A percentile compares a stretch with the other conserved stretches of the same genome.
Evolutionary conservation across 257 asterid species (phyloP).

Genomic region (Ehretia macrophylla): DNA sequence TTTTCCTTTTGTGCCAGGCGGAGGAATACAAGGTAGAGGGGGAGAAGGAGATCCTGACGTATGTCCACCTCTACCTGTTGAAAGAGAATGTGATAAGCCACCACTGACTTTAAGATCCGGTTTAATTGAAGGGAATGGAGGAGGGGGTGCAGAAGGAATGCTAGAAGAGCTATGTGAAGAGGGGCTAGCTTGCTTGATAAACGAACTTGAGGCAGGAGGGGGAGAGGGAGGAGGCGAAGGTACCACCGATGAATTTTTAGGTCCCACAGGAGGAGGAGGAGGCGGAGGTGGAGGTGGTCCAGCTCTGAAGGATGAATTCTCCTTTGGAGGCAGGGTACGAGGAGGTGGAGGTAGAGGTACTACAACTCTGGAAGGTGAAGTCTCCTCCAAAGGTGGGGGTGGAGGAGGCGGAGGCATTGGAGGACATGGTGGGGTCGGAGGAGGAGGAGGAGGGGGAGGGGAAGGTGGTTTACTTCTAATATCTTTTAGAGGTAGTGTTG

Average conservation of each 20-base stretch:
- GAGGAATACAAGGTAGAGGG: constrained; percentile 67
- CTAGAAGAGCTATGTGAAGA: background rate
- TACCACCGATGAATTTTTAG: background rate
- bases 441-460: constrained; percentile 1
- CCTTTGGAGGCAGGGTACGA: constrained; percentile 15
- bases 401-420: constrained; percentile 8
- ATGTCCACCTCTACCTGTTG: constrained; percentile 6
- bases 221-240: constrained; percentile 19
- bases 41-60: background rate
- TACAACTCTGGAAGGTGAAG: constrained; percentile 10
- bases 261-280: constrained; percentile 14
- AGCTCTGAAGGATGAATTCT: constrained; percentile 1
- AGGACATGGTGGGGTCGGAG: constrained; percentile 9
- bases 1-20: constrained; percentile 60
- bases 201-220: constrained; percentile 3
- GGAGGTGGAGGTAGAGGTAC: constrained; percentile 16
- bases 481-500: constrained; percentile 6
- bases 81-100: constrained; percentile 25
- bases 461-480: background rate
- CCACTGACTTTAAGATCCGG: background rate
- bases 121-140: constrained; percentile 15
- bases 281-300: constrained; percentile 24
- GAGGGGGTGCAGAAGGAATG: constrained; percentile 10
- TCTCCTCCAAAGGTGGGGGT: constrained; percentile 5
- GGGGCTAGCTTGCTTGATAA: background rate